Base-by-base conservation (phyloP, 805 yeast species). In the Lachancea nothofagi region DNA sequence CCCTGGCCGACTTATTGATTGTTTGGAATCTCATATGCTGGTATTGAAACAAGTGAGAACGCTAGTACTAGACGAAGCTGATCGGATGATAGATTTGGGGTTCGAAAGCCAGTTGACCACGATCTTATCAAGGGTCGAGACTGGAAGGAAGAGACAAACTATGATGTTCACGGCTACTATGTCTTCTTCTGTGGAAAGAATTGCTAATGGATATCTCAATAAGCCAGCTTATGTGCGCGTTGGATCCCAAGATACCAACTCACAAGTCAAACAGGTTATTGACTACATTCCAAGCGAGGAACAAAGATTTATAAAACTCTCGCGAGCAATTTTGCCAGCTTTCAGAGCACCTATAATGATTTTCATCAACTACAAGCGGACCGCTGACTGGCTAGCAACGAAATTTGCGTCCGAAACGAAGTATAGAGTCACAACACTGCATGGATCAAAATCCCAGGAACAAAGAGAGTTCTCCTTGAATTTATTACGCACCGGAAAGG, bases 91-190 rank as follows among this genome's bases (percentile, higher is more conserved):
- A 30, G 96, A 88, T 58, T 73, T 90, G 76, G 97, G 97, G 3
- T 90, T 90, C 58, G 96, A 87, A 57, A 82, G 75, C 24, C 87
- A 87, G 53, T 74, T 90, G 33, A 73, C 71, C 17, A 68, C 71
- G 29, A 77, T 90, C 12, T 59, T 83, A 37, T 67, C 65, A 3
- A 65, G 65, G 26, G 65, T 85, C n/a, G 82, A 86, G 0, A 60
- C 41, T 33, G 54, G 18, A 22, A 43, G 19, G 13, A 46, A 29
- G 7, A 65, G 66, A 21, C 80, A 78, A 36, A 85, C 94, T 0
- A 72, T 87, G 75, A 83, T 90, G 96, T 90, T 86, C 61, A 85
- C 97, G 0, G 97, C 97, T 0, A 93, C 98, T 0, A 79, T 90
- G 77, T 83, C 95, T 0, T 72, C 78, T 0, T 70, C 77, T 1